Evolutionary conservation across 352 stramenopile species (phyloP).

Genomic region (Peronospora belbahrii): DNA sequence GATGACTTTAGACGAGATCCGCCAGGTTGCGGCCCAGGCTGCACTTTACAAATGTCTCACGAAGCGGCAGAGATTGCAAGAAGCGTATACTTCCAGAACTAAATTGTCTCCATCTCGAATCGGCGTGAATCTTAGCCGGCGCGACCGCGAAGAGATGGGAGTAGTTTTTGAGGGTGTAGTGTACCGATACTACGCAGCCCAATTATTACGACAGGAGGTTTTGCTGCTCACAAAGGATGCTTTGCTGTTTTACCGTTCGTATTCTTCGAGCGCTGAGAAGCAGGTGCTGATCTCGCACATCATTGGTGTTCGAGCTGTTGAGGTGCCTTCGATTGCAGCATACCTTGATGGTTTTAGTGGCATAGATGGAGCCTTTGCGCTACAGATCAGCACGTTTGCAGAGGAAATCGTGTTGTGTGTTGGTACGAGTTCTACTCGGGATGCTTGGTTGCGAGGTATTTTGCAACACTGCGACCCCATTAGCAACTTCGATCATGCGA

Average conservation of each 20-base stretch:
- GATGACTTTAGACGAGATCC: conserved; percentile 10
- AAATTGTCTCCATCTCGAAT: conserved; percentile 46
- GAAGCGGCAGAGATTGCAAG: conserved; percentile 41
- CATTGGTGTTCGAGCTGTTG: conserved; percentile 39
- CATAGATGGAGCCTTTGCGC: conserved; percentile 33
- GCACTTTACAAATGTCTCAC: conserved; percentile 55
- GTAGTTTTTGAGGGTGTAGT: conserved; percentile 62
- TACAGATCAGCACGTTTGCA: conserved; percentile 66
- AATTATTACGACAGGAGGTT: conserved; percentile 66
- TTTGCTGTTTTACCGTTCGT: conserved; percentile 65
- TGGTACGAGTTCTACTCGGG: conserved; percentile 44
- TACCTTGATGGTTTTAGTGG: conserved; percentile 5
- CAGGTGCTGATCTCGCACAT: conserved; percentile 34
- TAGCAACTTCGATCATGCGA: conserved; percentile 36
- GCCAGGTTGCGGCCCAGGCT: conserved; percentile 36
- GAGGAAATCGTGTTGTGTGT: conserved; percentile 75
- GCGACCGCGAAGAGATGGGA: conserved; percentile 45
- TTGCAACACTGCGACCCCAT: conserved; percentile 45
- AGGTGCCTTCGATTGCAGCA: conserved; percentile 18
- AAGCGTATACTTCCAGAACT: conserved; percentile 27
- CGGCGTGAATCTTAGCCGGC: conserved; percentile 56
- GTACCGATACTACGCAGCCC: conserved; percentile 56
- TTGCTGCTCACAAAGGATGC: conserved; percentile 49
- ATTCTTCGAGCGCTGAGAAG: conserved; percentile 49
- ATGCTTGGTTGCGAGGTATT: conserved; percentile 58